Evolutionary conservation across 2,329 filamentous ascomycete genomes (phyloP).

Genomic region (Hypomyces rosellus): DNA sequence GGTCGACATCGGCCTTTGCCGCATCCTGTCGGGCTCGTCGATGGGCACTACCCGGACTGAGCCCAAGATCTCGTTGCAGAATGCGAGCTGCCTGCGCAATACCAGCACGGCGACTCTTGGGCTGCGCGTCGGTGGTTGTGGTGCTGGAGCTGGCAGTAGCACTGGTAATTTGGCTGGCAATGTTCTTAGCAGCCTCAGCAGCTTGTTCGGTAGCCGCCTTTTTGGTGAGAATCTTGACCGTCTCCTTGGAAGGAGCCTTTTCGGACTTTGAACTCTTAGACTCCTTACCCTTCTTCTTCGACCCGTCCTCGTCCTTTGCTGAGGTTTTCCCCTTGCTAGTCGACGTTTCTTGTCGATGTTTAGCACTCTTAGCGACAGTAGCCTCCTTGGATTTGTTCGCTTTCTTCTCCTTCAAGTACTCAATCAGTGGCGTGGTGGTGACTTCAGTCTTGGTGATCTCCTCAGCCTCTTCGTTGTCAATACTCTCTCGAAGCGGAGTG

Average conservation of each 20-base stretch:
- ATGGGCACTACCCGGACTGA: conserved; percentile 57
- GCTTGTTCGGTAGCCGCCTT: conserved; percentile 46
- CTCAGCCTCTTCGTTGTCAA: conserved; percentile 36
- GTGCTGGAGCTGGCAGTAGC: conserved; percentile 17
- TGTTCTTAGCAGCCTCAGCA: conserved; percentile 39
- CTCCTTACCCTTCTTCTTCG: conserved; percentile 56
- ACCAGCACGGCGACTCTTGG: conserved; percentile 52
- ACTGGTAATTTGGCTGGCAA: conserved; percentile 28
- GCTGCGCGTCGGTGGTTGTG: not conserved
- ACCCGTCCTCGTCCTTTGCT: conserved; percentile 41
- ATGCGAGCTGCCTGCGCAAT: conserved; percentile 59
- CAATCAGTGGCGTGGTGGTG: conserved; percentile 81
- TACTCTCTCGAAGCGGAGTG: conserved; percentile 36
- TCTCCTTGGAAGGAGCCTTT: conserved; percentile 45
- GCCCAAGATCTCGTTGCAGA: conserved; percentile 58
- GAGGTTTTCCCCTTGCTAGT: conserved; percentile 41
- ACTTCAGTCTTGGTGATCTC: conserved; percentile 51
- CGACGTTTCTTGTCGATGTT: conserved; percentile 51
- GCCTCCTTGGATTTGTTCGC: conserved; percentile 61
- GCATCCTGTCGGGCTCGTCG: conserved; percentile 54
- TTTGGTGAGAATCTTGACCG: conserved; percentile 58
- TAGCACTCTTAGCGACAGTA: conserved; percentile 36
- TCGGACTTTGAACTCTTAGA: conserved; percentile 53
- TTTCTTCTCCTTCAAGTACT: conserved; percentile 88
- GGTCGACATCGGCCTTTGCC: conserved; percentile 47